Conservation (phyloP, 1,284 basidiomycete genomes). For the Sanghuangporus weigelae region DNA sequence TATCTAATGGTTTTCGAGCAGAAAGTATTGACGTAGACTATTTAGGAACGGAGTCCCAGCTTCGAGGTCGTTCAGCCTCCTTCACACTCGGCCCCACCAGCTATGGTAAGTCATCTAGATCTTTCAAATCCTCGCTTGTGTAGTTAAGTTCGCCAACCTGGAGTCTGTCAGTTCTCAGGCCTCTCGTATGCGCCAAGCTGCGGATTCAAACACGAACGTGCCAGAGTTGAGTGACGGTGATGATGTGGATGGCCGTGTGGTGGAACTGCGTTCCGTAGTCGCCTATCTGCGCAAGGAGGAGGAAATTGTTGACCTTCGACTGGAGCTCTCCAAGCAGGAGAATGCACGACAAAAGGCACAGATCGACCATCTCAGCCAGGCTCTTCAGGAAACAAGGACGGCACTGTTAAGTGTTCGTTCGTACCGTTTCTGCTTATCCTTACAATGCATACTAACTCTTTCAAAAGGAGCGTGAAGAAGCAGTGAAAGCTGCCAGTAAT, state of each 20-base stretch:
- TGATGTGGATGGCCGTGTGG: slow-evolving; percentile 53
- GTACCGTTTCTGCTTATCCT: neutral
- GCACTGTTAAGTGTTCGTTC: slow-evolving; percentile 56
- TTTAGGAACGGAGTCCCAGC: neutral
- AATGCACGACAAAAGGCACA: slow-evolving; percentile 71
- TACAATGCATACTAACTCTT: slow-evolving; percentile 10
- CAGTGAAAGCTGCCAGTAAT: slow-evolving; percentile 61
- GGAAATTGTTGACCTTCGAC: slow-evolving; percentile 84
- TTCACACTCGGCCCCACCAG: slow-evolving; percentile 1
- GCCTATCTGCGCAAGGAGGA: slow-evolving; percentile 84
- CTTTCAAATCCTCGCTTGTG: too few relatives aligned
- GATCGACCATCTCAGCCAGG: slow-evolving; percentile 67
- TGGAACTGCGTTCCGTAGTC: slow-evolving; percentile 77
- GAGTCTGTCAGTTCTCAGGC: slow-evolving; percentile 82
- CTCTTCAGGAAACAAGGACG: slow-evolving; percentile 63
- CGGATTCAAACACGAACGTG: slow-evolving; percentile 37
- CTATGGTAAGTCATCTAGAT: neutral
- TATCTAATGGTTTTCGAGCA: neutral
- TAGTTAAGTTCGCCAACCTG: slow-evolving; percentile 30
- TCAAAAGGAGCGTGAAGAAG: slow-evolving; percentile 76
- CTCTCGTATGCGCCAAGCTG: slow-evolving; percentile 66
- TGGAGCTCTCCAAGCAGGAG: slow-evolving; percentile 84
- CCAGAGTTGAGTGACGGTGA: slow-evolving; percentile 40
- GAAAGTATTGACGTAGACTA: neutral
- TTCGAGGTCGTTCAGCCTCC: slow-evolving; percentile 1